Evolutionary conservation across 2,329 filamentous ascomycete genomes (phyloP), one percentile per base, ranked within the genome.

Genomic region (Colletotrichum paranaense): DNA sequence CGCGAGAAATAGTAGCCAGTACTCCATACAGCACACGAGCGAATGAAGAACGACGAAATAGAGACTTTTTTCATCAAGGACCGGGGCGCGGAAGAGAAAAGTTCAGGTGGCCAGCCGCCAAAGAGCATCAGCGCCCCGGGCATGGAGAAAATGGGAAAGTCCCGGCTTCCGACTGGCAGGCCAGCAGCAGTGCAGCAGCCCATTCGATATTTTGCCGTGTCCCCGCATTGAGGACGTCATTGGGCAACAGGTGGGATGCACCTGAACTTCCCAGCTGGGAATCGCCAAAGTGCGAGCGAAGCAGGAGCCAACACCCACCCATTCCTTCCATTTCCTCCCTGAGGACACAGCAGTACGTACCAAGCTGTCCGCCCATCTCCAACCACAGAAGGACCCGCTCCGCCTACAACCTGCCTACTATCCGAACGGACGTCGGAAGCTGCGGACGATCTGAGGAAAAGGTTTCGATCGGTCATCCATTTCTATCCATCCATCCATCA

Each of bases 171-270:
- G 38, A 59, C 16, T 56, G 35, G 35, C 19, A 12, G 32, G 11
- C 32, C 11, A 12, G 32, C 32, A 35, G 11, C 4, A 5, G 32
- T 35, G 32, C 32, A 22, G 32, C 9, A 62, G 32, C 24, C 19
- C 32, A 42, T 42, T 42, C 38, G 38, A 42, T 42, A 42, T 42
- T 42, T 19, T 19, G 46, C 32, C 60, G 22, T 64, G 67, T 46
- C 67, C 42, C 70, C 70, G 67, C 70, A 65, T 60, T 22, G 28
- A 12, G 56, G 46, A 57, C 60, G 56, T 71, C 71, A 70, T 71
- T 66, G 71, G 71, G 26, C 42, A 42, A 55, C 11, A 24, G 53
- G 30, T 16, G 42, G 16, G 24, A 55, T 42, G 57, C 56, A 42
- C 16, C 38, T 16, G 14, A 6, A 42, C 38, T 42, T 42, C 38